Conservation (phyloP, 2,329 filamentous ascomycete genomes). For the Aspergillus spinulosporus region DNA sequence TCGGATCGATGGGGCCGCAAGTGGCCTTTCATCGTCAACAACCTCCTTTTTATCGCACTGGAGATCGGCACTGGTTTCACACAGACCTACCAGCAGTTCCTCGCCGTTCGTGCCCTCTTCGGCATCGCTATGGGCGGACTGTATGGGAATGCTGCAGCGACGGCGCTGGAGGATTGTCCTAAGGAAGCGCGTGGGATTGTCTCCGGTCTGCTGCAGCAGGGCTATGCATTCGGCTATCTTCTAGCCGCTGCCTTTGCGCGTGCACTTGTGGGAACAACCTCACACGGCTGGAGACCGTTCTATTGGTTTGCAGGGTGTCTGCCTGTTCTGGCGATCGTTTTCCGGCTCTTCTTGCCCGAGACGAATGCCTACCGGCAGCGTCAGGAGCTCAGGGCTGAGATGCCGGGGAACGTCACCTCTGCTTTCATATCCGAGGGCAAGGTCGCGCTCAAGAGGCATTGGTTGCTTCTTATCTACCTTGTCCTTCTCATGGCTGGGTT, state of each 20-base stretch:
- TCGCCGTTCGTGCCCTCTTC: constrained; percentile 60
- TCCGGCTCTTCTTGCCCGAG: constrained; percentile 76
- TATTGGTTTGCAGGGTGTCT: constrained; percentile 88
- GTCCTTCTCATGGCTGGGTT: constrained; percentile 87
- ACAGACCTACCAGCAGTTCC: constrained; percentile 58
- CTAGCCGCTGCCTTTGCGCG: constrained; percentile 46
- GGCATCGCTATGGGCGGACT: constrained; percentile 66
- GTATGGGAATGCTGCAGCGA: constrained; percentile 63
- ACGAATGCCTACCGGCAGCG: constrained; percentile 71
- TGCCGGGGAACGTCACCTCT: constrained; percentile 58
- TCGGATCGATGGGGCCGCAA: constrained; percentile 57
- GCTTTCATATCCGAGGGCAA: constrained; percentile 73
- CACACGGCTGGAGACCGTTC: constrained; percentile 77
- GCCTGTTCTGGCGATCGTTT: constrained; percentile 76
- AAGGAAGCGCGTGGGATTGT: constrained; percentile 59
- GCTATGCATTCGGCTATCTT: constrained; percentile 66
- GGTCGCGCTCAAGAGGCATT: constrained; percentile 75
- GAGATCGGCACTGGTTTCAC: constrained; percentile 63
- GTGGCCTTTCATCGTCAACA: constrained; percentile 63
- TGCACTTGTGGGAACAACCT: constrained; percentile 51
- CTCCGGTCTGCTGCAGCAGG: constrained; percentile 64
- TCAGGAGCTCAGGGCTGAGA: constrained; percentile 61
- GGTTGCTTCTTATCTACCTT: constrained; percentile 76
- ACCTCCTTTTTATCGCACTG: constrained; percentile 60
- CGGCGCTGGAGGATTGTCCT: constrained; percentile 63